Base-by-base conservation (phyloP, 306 rosid species). In the Malus sylvestris region DNA sequence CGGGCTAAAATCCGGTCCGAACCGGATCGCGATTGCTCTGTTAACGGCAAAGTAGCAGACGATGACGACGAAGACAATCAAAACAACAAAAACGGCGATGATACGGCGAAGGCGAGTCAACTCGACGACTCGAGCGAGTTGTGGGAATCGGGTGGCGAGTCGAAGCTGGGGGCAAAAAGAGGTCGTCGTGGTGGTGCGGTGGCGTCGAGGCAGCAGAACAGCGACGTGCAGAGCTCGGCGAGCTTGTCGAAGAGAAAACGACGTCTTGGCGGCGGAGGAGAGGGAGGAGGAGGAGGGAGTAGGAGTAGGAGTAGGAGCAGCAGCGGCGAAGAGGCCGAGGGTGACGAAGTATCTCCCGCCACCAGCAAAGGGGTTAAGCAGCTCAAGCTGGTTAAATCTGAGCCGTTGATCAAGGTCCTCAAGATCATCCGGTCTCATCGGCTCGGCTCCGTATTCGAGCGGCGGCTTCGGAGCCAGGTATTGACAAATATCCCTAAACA, bases 381-480 rank as follows among this genome's bases (percentile, higher is more conserved):
- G 74, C 80, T 55, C 45, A 66, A 59, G 74, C 80, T 80, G 71
- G 67, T 81, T 75, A 85, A 87, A 87, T 75, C 79, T 58, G 85
- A 81, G 79, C 84, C 89, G 61, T 87, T 87, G 80, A 68, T 76
- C 40, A 85, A 78, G 76, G 52, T 87, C 67, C 87, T 87, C 64
- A 58, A 63, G 69, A 79, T 64, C 66, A 75, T 87, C 70, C 85
- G 85, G 35, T 82, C 89, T 20, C 89, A 85, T 77, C 84, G 77
- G 87, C 86, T 85, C 77, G 81, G 89, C 91, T 85, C 91, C 33
- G 74, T 74, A 13, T 85, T 87, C 70, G 85, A 87, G 71, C 87
- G 91, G 32, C 89, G 88, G 85, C 89, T 85, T 78, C 85, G 84
- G 58, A 87, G 85, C 85, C 91, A 87, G 89, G 91, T 87, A 85